Conservation (phyloP, 2,329 filamentous ascomycete species). For the Neopestalotiopsis sp. region DNA sequence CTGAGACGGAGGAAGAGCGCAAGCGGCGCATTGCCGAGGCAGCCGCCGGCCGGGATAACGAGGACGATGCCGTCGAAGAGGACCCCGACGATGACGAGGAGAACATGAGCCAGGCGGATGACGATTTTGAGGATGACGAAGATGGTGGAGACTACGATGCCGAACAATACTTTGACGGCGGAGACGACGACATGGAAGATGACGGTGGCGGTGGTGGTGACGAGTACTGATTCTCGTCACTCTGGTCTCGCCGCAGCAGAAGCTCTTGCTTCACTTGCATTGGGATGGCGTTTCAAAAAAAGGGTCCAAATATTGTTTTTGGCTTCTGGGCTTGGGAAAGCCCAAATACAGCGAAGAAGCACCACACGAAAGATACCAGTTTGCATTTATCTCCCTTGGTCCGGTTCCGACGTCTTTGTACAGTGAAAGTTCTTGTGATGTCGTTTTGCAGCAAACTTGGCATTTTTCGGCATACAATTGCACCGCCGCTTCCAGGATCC, state of each 20-base stretch:
- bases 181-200: slow-evolving; percentile 57
- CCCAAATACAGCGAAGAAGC: neutral
- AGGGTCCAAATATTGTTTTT: neutral
- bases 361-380: slow-evolving; percentile 12
- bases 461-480: neutral
- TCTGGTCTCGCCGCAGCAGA: slow-evolving; percentile 3
- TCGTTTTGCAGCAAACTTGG: neutral
- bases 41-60: slow-evolving; percentile 29
- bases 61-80: slow-evolving; percentile 35
- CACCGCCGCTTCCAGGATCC: neutral
- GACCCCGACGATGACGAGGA: slow-evolving; percentile 40
- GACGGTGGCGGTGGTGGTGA: slow-evolving; percentile 51
- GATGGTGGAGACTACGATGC: slow-evolving; percentile 66
- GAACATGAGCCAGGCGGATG: slow-evolving; percentile 42
- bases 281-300: slow-evolving; percentile 17
- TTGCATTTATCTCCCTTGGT: neutral
- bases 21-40: slow-evolving; percentile 37
- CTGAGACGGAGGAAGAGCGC: slow-evolving; percentile 39
- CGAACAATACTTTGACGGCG: slow-evolving; percentile 64
- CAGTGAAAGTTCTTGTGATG: neutral
- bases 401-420: neutral
- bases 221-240: slow-evolving; percentile 23
- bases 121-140: slow-evolving; percentile 59
- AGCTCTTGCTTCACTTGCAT: slow-evolving; percentile 12
- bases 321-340: neutral